Evolutionary conservation across 139 green algal species (phyloP).

Genomic region (Mychonastes homosphaera): DNA sequence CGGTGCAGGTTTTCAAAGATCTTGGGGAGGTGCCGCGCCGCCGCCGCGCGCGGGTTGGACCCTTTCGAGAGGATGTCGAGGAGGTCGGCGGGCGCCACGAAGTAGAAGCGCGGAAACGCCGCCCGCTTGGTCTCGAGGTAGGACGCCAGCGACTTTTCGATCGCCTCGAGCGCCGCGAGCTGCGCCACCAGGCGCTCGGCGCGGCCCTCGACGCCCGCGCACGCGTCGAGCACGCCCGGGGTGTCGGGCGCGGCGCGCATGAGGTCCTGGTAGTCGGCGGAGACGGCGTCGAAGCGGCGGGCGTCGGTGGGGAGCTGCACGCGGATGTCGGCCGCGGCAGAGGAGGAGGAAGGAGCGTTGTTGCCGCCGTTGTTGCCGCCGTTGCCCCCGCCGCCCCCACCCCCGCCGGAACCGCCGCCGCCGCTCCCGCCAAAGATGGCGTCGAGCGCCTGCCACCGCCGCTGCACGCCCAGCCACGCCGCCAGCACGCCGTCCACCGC

Average conservation of each 20-base stretch:
- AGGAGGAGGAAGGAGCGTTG: too few species aligned
- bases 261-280: slow-evolving; percentile 77
- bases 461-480: slow-evolving; percentile 78
- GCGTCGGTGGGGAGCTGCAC: slow-evolving; percentile 84
- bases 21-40: slow-evolving; percentile 80
- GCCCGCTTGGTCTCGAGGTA: slow-evolving; percentile 89
- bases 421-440: slow-evolving; percentile 77
- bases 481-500: slow-evolving; percentile 65
- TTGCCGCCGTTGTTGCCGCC: too few species aligned
- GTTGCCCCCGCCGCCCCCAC: too few species aligned
- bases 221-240: slow-evolving; percentile 78
- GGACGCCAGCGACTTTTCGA: slow-evolving; percentile 86
- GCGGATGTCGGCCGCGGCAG: slow-evolving; percentile 83
- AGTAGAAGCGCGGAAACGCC: slow-evolving; percentile 91
- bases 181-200: slow-evolving; percentile 81
- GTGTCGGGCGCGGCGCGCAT: slow-evolving; percentile 62
- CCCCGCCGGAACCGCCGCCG: too few species aligned
- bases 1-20: slow-evolving; percentile 86
- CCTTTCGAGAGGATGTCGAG: slow-evolving; percentile 88
- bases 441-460: slow-evolving; percentile 85
- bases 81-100: slow-evolving; percentile 78
- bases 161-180: slow-evolving; percentile 77
- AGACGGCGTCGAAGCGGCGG: slow-evolving; percentile 71
- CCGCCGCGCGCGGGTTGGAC: slow-evolving; percentile 67
- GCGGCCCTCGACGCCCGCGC: slow-evolving; percentile 72